These are phyloP conservation scores for Teratosphaeria destructans DNA, from an alignment of 2,329 filamentous ascomycete species.

Conservation along the genomic window DNA sequence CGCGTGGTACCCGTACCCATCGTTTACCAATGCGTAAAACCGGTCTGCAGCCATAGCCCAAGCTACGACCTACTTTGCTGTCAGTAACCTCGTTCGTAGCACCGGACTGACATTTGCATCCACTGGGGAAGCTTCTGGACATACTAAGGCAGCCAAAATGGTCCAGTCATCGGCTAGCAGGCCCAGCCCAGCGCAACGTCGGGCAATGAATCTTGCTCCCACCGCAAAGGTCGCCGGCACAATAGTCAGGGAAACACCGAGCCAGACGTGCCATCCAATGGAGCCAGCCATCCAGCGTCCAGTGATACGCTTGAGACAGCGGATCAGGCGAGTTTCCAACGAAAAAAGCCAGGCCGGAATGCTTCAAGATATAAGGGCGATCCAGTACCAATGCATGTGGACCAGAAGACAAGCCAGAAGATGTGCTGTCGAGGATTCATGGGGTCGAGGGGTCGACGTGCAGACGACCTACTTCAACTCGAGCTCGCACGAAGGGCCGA, in stretches of 20 bases:
- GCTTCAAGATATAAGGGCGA: background rate
- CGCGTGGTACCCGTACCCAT: background rate
- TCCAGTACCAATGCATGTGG: background rate
- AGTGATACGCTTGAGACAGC: background rate
- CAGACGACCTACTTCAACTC: background rate
- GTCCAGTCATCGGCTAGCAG: background rate
- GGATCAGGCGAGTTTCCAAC: background rate
- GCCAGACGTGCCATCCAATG: background rate
- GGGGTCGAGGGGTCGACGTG: background rate
- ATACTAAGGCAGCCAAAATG: background rate
- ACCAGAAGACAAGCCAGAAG: background rate
- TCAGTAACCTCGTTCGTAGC: background rate
- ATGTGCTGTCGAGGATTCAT: background rate
- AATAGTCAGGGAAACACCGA: background rate
- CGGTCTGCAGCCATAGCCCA: background rate
- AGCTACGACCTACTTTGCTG: background rate
- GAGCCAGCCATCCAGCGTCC: background rate
- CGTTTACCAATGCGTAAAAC: background rate
- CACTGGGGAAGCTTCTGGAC: background rate
- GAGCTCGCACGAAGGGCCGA: background rate
- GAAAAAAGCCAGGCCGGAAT: background rate
- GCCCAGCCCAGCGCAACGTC: background rate
- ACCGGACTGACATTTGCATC: background rate
- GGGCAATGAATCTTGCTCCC: background rate
- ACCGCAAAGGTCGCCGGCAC: background rate